Conservation (phyloP, 768 basidiomycete genomes). For the Mycena olivaceomarginata region DNA sequence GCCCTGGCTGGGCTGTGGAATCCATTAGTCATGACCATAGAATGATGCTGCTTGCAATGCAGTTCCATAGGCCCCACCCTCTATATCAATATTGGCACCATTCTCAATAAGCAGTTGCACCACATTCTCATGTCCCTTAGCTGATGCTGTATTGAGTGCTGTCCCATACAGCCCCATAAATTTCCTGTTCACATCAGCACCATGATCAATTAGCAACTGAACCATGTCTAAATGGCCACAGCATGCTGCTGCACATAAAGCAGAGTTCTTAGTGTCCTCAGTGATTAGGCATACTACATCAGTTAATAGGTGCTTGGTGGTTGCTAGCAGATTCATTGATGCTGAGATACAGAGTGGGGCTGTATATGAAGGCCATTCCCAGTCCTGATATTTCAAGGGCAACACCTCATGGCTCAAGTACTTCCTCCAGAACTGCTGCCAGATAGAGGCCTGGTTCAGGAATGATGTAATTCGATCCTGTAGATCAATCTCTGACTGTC, state of each 20-base stretch:
- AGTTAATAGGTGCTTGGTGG: not conserved
- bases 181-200: conserved; percentile 7
- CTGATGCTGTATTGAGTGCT: not conserved
- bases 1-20: no score
- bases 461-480: not conserved
- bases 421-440: not conserved
- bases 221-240: not conserved
- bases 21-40: not conserved
- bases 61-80: not conserved
- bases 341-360: no score
- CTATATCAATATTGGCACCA: not conserved
- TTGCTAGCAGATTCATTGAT: no score
- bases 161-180: not conserved
- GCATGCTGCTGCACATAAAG: not conserved
- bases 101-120: not conserved
- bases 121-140: not conserved
- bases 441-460: not conserved
- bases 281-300: not conserved
- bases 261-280: not conserved
- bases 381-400: no score
- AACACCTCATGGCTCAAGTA: not conserved
- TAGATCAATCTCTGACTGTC: not conserved
- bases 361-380: no score
- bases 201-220: not conserved
- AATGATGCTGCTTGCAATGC: not conserved